Evolutionary conservation across 1,139 yeast genomes (phyloP), one percentile per base, ranked within the genome.

Genomic region (Pichia sp.): DNA sequence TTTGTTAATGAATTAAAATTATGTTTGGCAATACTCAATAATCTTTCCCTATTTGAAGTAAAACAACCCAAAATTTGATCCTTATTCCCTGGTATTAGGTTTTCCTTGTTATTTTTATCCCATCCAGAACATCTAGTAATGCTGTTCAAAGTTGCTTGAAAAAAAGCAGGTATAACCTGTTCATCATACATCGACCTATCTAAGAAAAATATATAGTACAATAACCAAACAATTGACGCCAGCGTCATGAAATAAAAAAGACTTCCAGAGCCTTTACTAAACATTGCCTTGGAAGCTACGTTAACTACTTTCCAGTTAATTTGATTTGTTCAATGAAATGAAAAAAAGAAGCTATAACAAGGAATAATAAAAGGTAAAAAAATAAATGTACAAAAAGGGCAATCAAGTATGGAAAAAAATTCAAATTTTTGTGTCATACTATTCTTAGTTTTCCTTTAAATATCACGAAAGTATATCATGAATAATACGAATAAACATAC

Each of bases 41-140:
- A 16, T 11, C 16, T 19, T 11, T 30, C 23, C 20, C 38, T 44
- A 23, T 38, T 35, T 6, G 27, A 20, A 3, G n/a, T 10, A 22
- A 41, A 41, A 25, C 47, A 44, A 3, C 15, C 16, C 5, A 30
- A 6, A 3, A 18, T 15, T 7, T 13, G 7, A 3, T 28, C 27
- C 5, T 34, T 21, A 20, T 11, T 2, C 1, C 24, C 7, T 6
- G 13, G 23, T 7, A 8, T 4, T 3, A 24, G 5, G 10, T 7
- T 10, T 6, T 16, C 15, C 13, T 18, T 26, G 11, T 5, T 16
- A 6, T 5, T 2, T 15, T 28, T 33, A 16, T 22, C 13, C 31
- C 14, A 31, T 8, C 24, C 35, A 4, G 35, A 19, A 27, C 46
- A 42, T 33, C 28, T 39, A 22, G 36, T 25, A 6, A 42, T 36